Evolutionary conservation across 768 basidiomycete species (phyloP).

Genomic region (Boletus fagicola): DNA sequence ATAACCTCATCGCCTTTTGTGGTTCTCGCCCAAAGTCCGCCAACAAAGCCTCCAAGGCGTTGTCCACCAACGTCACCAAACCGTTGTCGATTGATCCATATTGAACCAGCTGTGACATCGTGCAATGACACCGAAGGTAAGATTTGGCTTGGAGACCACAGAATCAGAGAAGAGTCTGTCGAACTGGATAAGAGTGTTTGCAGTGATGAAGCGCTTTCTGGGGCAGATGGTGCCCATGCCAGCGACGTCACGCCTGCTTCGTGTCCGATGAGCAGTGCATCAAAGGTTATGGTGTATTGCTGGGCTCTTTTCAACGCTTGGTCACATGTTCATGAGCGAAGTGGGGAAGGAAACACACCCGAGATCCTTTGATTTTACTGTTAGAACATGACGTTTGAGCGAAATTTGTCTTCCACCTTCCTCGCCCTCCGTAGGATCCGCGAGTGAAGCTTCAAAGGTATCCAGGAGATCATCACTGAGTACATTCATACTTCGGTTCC

Average conservation of each 20-base stretch:
- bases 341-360: conserved; percentile 15
- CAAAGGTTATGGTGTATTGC: conserved; percentile 82
- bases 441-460: conserved; percentile 81
- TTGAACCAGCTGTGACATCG: conserved; percentile 45
- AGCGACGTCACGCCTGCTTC: conserved; percentile 89
- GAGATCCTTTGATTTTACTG: conserved; percentile 47
- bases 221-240: conserved; percentile 64
- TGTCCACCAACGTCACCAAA: conserved; percentile 96
- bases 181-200: conserved; percentile 83
- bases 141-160: conserved; percentile 82
- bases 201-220: conserved; percentile 28
- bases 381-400: conserved; percentile 79
- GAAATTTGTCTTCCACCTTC: conserved; percentile 87
- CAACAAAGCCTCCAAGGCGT: conserved; percentile 88
- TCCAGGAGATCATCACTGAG: conserved; percentile 78
- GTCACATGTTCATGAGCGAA: conserved; percentile 26
- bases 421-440: conserved; percentile 64
- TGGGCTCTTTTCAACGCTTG: conserved; percentile 31
- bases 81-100: conserved; percentile 89
- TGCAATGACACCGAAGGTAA: conserved; percentile 35
- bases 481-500: conserved; percentile 24
- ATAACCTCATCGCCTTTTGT: conserved; percentile 56
- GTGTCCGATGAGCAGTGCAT: conserved; percentile 94
- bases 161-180: conserved; percentile 90
- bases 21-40: conserved; percentile 72